Evolutionary conservation across 306 rosid species (phyloP).

Genomic region (Sicyos edulis): DNA sequence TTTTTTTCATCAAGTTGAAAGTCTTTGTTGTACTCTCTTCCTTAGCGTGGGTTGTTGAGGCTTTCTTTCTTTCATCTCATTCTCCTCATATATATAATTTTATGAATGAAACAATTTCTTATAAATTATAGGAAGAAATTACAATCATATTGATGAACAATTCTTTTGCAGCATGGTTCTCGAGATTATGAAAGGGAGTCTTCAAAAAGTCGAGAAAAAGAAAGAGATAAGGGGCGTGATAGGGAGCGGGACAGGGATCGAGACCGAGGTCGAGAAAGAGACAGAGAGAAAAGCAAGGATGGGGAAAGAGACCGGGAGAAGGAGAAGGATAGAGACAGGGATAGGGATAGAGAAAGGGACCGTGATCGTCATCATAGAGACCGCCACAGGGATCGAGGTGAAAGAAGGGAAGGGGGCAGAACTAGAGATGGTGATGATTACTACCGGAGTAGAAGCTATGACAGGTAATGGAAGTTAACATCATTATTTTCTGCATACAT

Average conservation of each 20-base stretch:
- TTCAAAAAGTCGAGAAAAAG: slow-evolving; percentile 86
- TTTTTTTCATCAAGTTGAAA: background rate
- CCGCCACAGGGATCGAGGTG: slow-evolving; percentile 56
- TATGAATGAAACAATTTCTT: background rate
- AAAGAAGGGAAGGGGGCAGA: slow-evolving; percentile 72
- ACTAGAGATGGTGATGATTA: slow-evolving; percentile 69
- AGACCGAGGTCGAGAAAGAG: slow-evolving; percentile 27
- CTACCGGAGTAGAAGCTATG: slow-evolving; percentile 56
- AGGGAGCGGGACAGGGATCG: slow-evolving; percentile 43
- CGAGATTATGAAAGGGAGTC: slow-evolving; percentile 81
- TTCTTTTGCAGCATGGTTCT: slow-evolving; percentile 53
- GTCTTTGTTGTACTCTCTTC: background rate
- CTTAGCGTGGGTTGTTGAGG: slow-evolving; percentile 7
- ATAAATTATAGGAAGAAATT: background rate
- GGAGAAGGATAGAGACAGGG: slow-evolving; percentile 49
- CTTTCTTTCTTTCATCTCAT: background rate
- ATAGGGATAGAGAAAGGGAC: slow-evolving; percentile 47
- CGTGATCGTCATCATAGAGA: slow-evolving; percentile 44
- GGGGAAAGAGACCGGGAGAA: slow-evolving; percentile 39
- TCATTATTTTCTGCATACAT: background rate
- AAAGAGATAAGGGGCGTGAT: slow-evolving; percentile 63
- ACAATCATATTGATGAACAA: background rate
- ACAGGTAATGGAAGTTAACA: slow-evolving; percentile 42
- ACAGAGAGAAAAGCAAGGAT: slow-evolving; percentile 29
- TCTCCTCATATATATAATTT: background rate